These are phyloP conservation scores for Fagopyrum tataricum DNA, from an alignment of 148 eudicot species.

Conservation along the genomic window DNA sequence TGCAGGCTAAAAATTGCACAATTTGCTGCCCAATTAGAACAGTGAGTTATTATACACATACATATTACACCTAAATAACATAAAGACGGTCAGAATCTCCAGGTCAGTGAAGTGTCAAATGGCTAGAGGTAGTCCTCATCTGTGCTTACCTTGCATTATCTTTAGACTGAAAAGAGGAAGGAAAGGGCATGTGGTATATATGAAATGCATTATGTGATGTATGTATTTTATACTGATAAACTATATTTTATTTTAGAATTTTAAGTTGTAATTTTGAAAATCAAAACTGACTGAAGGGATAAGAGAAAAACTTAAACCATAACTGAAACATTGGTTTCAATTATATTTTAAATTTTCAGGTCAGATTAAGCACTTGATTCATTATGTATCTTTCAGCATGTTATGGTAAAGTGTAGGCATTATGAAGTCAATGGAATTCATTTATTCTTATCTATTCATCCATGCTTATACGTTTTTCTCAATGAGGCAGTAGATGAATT, in stretches of 20 bases:
- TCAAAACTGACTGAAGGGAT: background rate
- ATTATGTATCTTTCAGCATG: background rate
- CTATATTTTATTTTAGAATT: background rate
- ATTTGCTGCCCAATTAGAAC: slow-evolving; percentile 66
- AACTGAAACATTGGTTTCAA: background rate
- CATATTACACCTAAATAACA: background rate
- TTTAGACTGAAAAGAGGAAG: background rate
- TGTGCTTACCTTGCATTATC: background rate
- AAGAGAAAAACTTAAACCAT: background rate
- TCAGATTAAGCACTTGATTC: background rate
- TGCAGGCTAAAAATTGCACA: slow-evolving; percentile 76
- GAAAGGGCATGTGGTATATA: background rate
- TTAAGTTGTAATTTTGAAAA: background rate
- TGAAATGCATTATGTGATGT: background rate
- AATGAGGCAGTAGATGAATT: background rate
- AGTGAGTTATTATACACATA: slow-evolving; percentile 34
- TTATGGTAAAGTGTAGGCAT: background rate
- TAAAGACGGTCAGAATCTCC: background rate
- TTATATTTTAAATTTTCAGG: background rate
- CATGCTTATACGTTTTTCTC: background rate
- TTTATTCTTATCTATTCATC: background rate
- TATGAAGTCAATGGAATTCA: background rate
- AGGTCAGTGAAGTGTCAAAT: background rate
- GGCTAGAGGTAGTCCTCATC: background rate
- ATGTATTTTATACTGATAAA: background rate